Base-by-base conservation (phyloP, 768 basidiomycete species). In the Trametes maxima region DNA sequence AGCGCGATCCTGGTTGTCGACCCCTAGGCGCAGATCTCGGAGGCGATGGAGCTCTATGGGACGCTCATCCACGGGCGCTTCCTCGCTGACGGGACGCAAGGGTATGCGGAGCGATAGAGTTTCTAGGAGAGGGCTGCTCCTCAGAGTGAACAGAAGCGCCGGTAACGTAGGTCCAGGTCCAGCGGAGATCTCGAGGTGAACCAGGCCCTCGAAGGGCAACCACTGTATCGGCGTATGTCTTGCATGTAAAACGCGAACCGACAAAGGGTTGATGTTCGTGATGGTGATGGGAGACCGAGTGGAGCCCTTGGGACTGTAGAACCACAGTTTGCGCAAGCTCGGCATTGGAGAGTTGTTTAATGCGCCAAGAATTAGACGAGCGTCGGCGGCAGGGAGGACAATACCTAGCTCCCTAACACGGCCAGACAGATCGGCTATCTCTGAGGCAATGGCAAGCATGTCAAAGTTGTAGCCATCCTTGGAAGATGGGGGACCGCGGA, bases 401-500 rank as follows among this genome's bases (percentile, higher is more conserved):
- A 59, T 19, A 21, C 50, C 58, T 3, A 59, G 58, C 33, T 59
- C 58, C 24, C 16, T 50, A 11, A 59, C 45, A 43, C 58, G 58
- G 14, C 22, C 50, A 8, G 35, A 35, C 24, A 43, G 43, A 17
- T 59, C 58, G 17, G 47, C 42, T n/a, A 59, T 13, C 33, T 52
- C 44, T 35, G 43, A 53, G 19, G 35, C 22, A 5, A 59, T 14
- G 13, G 42, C 58, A 19, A 59, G 42, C 4, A 59, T 28, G 50
- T 59, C 44, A 43, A 17, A 53, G 5, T 53, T 8, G 5, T 33
- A 35, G 16, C 10, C 19, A 10, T 19, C 17, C 14, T 5, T n/a
- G 51, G 19, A 12, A 12, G 19, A 24, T 12, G 12, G 2, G 8
- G 3, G 8, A 14, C 13, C 19, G 1, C 4, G 28, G 19, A n/a